phyloP scores from a whole-genome alignment of 192 early-diverging fungal species.

The Rhizophlyctis rosea region DNA sequence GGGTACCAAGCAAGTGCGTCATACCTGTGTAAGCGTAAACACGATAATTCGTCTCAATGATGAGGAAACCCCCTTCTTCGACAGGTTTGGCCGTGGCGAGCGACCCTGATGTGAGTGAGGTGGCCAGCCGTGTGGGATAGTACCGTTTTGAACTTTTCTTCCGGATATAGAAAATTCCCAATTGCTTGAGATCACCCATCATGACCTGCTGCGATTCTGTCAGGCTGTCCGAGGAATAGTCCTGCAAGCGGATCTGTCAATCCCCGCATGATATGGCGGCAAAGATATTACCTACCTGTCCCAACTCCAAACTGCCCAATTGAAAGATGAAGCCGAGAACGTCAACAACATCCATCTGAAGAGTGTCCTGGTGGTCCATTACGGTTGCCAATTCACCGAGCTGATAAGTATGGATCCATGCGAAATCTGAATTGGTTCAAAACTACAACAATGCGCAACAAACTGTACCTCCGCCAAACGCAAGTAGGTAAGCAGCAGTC shows the following conservation, averaged over 20 bases:
- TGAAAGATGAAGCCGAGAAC: slow-evolving; percentile 93
- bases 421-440: no score
- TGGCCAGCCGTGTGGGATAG: slow-evolving; percentile 90
- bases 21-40: slow-evolving; percentile 91
- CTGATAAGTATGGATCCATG: no score
- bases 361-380: no score
- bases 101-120: slow-evolving; percentile 82
- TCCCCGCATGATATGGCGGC: not conserved
- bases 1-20: no score
- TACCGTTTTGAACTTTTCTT: slow-evolving; percentile 70
- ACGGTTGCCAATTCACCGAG: no score
- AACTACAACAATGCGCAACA: no score
- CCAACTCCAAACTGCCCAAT: slow-evolving; percentile 85
- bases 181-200: slow-evolving; percentile 82
- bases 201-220: slow-evolving; percentile 80
- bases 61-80: slow-evolving; percentile 71
- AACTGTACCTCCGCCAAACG: slow-evolving; percentile 65
- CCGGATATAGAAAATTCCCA: slow-evolving; percentile 87
- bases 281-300: slow-evolving; percentile 48
- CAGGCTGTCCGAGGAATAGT: slow-evolving; percentile 82
- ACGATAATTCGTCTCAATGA: slow-evolving; percentile 93
- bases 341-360: slow-evolving; percentile 87
- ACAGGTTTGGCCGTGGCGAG: slow-evolving; percentile 41
- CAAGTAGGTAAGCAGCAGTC: slow-evolving; percentile 89
- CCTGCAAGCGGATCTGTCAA: slow-evolving; percentile 30